Evolutionary conservation across 257 asterid species (phyloP), one percentile per base, ranked within the genome.

Genomic region (Ilex asprella): DNA sequence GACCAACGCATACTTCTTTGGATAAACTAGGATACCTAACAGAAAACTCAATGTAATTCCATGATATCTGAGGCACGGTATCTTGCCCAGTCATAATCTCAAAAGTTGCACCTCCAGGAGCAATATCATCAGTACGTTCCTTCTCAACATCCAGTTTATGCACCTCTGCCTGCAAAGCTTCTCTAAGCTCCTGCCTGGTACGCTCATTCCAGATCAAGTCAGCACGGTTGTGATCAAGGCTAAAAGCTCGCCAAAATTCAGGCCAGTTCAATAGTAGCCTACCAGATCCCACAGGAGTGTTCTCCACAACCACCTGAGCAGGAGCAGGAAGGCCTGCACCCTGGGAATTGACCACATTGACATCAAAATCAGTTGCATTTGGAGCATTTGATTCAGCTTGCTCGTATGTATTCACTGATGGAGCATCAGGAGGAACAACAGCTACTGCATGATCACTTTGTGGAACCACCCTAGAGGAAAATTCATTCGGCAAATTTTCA

Each of bases 121-220:
- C 91, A 77, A 93, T 93, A 79, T 93, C 99, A 68, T 87, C 97
- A 14, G 94, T 87, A 43, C 97, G 87, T 72, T 79, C 97, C 82
- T 93, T 93, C 86, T 93, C 99, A 70, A 89, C 82, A 73, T 93
- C 99, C 56, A 93, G 86, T 62, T 80, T 88, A 79, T 85, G 93
- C 84, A 93, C 96, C 84, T 93, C 99, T 66, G 96, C 94, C 80
- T 86, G 94, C 83, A 93, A 84, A 62, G 94, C 82, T 75, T 85
- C 99, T 79, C 86, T 74, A 63, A 89, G 71, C 83, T 93, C 99
- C 83, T 93, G 99, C 75, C 99, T 83, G 30, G 89, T 93, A 53
- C 96, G 95, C 90, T 93, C 99, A 71, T 93, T 93, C 96, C 97
- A 93, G 63, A 93, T 85, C 84, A 93, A 79, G 81, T 93, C 99